Evolutionary conservation across 2,329 filamentous ascomycete genomes (phyloP), one percentile per base, ranked within the genome.

Genomic region (Tolypocladium ovalisporum): DNA sequence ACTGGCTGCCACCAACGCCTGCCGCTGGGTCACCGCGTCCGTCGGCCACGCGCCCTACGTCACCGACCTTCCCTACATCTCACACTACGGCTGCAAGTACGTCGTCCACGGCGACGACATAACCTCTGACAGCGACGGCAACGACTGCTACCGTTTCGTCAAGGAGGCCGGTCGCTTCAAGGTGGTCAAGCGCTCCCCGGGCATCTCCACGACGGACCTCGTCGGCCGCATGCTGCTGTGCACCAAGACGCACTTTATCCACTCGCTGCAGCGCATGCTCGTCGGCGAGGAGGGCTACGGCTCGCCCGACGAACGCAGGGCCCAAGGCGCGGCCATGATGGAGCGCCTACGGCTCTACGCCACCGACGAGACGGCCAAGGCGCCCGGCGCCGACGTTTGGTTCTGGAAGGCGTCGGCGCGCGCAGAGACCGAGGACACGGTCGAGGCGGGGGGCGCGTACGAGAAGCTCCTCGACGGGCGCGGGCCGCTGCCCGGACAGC

Each of bases 21-120:
- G 94, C 75, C 88, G 94, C 62, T 99, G 94, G 92, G 88, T 91
- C 19, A 96, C 93, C 53, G 80, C 83, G 61, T 90, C 90, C 40
- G 80, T 99, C 58, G 84, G 90, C 15, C 77, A 89, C 70, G 93
- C 94, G 17, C 94, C 94, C 35, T 99, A 99, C 75, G 94, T 99
- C 57, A 99, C 94, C 27, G 87, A 87, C 60, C 82, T 97, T 53
- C 86, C 88, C 54, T 99, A 92, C 90, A 96, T 99, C 67, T 87
- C 87, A 57, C 91, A 96, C 73, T 97, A 94, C 71, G 92, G 94
- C 61, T 97, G 94, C 79, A 84, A 88, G 68, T 97, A 93, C 71
- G 94, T 97, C 47, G 93, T 96, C 2, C 93, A 97, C 73, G 93
- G 93, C 60, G 94, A 97, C 72, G 93, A 97, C 73, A 96, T 97